A percentile compares a stretch with the other conserved stretches of the same genome.
Conservation (phyloP, 1,139 yeast genomes). For the Saccharomycopsis hybrid region DNA sequence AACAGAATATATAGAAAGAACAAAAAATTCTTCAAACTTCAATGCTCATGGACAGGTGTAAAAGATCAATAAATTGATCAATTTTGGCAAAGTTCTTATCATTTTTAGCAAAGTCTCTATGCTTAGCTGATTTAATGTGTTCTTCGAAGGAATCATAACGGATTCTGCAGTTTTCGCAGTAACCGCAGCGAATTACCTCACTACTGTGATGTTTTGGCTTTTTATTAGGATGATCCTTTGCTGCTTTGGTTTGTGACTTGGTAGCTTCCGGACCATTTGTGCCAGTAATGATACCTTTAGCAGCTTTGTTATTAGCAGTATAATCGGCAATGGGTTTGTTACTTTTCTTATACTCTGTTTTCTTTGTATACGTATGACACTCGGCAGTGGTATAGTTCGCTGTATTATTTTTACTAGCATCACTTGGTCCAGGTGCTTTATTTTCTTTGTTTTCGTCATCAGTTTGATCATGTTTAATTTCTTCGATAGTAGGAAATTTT, state of each 20-base stretch:
- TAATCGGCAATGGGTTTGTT: slow-evolving; percentile 10
- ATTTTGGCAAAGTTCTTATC: slow-evolving; percentile 68
- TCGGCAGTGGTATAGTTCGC: no score
- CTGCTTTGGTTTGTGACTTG: background rate
- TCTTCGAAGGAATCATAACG: slow-evolving; percentile 76
- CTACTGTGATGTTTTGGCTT: slow-evolving; percentile 22
- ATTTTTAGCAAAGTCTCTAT: slow-evolving; percentile 73
- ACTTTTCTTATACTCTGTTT: no score
- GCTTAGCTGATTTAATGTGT: slow-evolving; percentile 67
- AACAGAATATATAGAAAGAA: no score
- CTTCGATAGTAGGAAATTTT: no score
- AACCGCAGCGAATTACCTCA: slow-evolving; percentile 44
- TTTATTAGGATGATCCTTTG: background rate
- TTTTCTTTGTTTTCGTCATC: slow-evolving; percentile 4
- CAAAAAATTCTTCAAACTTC: no score
- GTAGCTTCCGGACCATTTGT: background rate
- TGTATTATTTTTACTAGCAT: no score
- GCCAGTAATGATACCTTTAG: no score
- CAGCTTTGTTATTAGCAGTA: background rate
- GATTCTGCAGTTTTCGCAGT: slow-evolving; percentile 91
- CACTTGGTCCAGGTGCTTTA: background rate
- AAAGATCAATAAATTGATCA: slow-evolving; percentile 54
- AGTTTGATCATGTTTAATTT: background rate
- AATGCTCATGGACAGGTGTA: background rate
- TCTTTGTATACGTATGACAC: no score